These are phyloP conservation scores for Cystofilobasidium ferigula DNA, from an alignment of 768 basidiomycete species.

Conservation along the genomic window DNA sequence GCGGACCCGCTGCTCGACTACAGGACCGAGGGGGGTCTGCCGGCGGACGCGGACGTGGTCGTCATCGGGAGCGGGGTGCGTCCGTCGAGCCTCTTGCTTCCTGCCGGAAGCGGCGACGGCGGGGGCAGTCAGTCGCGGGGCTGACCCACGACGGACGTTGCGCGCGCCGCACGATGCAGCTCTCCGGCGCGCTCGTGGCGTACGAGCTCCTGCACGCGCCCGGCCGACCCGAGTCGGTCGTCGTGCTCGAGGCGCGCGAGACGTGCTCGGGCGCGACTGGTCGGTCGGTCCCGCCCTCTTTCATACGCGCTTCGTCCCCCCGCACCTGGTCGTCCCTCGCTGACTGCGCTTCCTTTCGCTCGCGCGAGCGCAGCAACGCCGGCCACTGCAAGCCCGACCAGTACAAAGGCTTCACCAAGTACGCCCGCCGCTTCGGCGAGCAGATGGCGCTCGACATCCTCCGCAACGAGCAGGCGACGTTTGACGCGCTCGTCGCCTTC, in stretches of 20 bases:
- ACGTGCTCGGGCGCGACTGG: conserved; percentile 3
- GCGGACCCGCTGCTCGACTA: conserved; percentile 1
- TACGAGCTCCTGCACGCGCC: conserved; percentile 3
- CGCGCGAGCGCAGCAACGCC: conserved; percentile 20
- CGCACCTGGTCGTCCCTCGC: background rate
- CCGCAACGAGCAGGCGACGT: conserved; percentile 30
- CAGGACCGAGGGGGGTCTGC: background rate
- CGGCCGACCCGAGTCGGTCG: background rate
- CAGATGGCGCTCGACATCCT: conserved; percentile 29
- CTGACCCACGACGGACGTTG: background rate
- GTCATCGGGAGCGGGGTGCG: conserved; percentile 6
- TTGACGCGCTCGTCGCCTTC: conserved; percentile 27
- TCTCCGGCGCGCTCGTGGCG: background rate
- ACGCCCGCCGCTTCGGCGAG: conserved; percentile 22
- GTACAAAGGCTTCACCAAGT: conserved; percentile 29
- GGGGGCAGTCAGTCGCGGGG: too few relatives aligned
- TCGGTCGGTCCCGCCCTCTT: background rate
- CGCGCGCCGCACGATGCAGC: background rate
- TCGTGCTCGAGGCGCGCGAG: background rate
- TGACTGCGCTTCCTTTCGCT: background rate
- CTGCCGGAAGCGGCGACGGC: background rate
- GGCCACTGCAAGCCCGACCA: conserved; percentile 28
- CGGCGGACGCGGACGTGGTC: background rate
- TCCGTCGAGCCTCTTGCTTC: background rate
- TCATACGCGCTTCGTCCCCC: background rate